Evolutionary conservation across 192 early-diverging fungal genomes (phyloP).

Genomic region (Phycomyces blakesleeanus): DNA sequence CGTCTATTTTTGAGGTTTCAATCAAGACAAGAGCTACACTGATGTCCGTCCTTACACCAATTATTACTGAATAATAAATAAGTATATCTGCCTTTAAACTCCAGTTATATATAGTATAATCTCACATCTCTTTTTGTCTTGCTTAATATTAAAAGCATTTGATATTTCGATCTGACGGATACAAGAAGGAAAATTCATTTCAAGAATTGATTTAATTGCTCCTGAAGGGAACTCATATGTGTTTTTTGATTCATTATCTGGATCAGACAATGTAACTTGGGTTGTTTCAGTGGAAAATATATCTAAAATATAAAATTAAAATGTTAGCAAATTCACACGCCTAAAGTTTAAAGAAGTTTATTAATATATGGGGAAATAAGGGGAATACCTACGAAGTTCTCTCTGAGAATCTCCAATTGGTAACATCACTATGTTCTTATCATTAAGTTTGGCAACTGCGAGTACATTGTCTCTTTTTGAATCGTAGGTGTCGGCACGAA

Average conservation of each 20-base stretch:
- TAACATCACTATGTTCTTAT: no score
- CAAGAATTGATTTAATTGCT: background rate
- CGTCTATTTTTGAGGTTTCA: background rate
- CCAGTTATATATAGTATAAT: background rate
- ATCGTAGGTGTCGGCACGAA: no score
- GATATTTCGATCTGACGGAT: background rate
- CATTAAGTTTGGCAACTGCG: no score
- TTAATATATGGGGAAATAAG: no score
- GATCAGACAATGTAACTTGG: background rate
- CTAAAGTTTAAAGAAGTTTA: no score
- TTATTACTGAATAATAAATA: background rate
- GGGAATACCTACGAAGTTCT: no score
- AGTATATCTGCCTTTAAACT: background rate
- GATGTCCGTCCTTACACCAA: background rate
- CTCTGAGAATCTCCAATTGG: no score
- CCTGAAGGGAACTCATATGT: background rate
- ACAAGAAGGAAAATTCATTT: background rate
- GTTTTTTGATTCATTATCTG: background rate
- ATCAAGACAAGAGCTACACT: background rate
- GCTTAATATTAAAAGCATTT: background rate
- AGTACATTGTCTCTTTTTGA: no score
- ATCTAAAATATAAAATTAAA: no score
- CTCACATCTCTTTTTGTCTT: background rate
- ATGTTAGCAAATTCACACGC: no score
- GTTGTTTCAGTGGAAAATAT: no score